Conservation (phyloP, 2,329 filamentous ascomycete species). For the Calonectria hawksworthii region DNA sequence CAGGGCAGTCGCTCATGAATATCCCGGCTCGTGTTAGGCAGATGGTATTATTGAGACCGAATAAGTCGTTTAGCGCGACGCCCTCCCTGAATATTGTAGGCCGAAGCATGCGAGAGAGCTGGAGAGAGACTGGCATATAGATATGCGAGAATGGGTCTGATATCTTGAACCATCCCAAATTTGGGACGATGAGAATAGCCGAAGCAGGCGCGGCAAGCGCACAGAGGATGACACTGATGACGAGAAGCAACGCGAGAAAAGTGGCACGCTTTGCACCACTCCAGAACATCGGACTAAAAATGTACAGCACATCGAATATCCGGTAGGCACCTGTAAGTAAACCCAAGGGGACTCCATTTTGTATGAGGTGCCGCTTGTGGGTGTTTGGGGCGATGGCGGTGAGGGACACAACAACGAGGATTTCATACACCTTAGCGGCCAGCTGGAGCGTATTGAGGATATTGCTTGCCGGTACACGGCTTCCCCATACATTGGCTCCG, state of each 20-base stretch:
- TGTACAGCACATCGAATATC: not conserved
- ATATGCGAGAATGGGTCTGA: not conserved
- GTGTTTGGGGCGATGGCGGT: not conserved
- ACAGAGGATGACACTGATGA: not conserved
- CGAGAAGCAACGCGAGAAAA: not conserved
- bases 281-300: constrained; percentile 5
- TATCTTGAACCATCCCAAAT: not conserved
- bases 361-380: constrained; percentile 2
- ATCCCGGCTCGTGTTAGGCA: not conserved
- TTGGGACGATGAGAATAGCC: constrained; percentile 14
- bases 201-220: constrained; percentile 11
- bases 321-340: constrained; percentile 8
- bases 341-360: constrained; percentile 3
- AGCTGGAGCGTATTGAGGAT: constrained; percentile 20
- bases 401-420: constrained; percentile 8
- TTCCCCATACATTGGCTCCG: not conserved
- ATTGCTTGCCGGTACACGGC: not conserved
- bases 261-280: not conserved
- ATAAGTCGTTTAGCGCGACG: not conserved
- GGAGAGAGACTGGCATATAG: not conserved
- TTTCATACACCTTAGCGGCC: constrained; percentile 18
- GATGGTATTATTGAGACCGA: not conserved
- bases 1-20: not conserved
- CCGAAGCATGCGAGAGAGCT: not conserved
- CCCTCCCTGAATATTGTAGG: not conserved